Evolutionary conservation across 1,284 basidiomycete species (phyloP), one percentile per base, ranked within the genome.

Genomic region (Tilletia horrida): DNA sequence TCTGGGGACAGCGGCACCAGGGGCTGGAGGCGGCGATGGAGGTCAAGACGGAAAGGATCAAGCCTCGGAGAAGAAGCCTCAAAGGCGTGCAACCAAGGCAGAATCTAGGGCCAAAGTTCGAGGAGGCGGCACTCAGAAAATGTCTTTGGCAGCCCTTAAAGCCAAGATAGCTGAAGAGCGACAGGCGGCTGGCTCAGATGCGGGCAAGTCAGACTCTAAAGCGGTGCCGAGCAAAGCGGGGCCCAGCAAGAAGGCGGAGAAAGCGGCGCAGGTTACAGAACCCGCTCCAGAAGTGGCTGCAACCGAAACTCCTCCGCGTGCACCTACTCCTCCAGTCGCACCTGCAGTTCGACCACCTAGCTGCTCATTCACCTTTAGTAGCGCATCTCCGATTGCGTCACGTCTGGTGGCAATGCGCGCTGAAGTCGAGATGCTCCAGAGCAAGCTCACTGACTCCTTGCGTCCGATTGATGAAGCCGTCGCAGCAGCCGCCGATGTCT

Each of bases 401-500:
- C 40, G 61, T 21, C 61, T 62, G 21, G 35, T 62, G 35, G 43
- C 61, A 3, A 62, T 62, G 61, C 61, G 61, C 61, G 43, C 40
- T 3, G 61, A 62, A 45, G 43, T 62, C 16, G 61, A 62, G 11
- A 42, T 44, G 40, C 40, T 62, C n/a, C 61, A 62, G 43, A 43
- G 35, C 9, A 62, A 16, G 42, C 43, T 62, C 14, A 44, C 14
- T 21, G 35, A 62, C 16, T 62, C 61, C 3, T 27, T 62, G 3
- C 61, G 61, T 13, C 61, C 61, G 4, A 42, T 62, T n/a, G 61
- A 62, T 23, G 61, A 62, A 16, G 61, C 61, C 35, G 61, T 62
- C 31, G 61, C 61, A 2, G 61, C 61, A 3, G 61, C 61, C 43
- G 43, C 61, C 18, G 61, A 62, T 23, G 61, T 45, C 8, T 42